Conservation (phyloP, 352 stramenopile species). For the Pythium oligandrum region DNA sequence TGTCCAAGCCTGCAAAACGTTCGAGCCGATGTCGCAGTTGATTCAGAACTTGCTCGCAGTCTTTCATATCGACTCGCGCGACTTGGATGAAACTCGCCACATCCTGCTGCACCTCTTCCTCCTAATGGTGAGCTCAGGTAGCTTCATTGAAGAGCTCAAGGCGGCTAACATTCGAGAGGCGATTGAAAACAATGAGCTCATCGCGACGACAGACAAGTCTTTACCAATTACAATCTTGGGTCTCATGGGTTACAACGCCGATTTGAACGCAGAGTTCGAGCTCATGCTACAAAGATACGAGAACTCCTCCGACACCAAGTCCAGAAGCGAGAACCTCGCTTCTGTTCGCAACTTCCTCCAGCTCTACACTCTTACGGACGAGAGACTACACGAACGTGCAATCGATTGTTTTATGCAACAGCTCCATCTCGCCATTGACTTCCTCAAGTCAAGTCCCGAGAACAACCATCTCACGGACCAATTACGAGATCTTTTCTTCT, state of each 20-base stretch:
- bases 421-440: slow-evolving; percentile 23
- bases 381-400: slow-evolving; percentile 34
- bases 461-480: not conserved
- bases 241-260: slow-evolving; percentile 61
- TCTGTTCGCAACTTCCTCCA: slow-evolving; percentile 68
- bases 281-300: slow-evolving; percentile 37
- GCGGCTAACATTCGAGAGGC: slow-evolving; percentile 31
- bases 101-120: slow-evolving; percentile 48
- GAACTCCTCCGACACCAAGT: slow-evolving; percentile 7
- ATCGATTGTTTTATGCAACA: slow-evolving; percentile 53
- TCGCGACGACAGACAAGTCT: slow-evolving; percentile 43
- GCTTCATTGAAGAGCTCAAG: slow-evolving; percentile 56
- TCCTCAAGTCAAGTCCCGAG: not conserved
- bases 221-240: slow-evolving; percentile 54
- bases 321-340: slow-evolving; percentile 32
- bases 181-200: slow-evolving; percentile 59
- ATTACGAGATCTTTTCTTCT: slow-evolving; percentile 24
- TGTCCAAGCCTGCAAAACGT: slow-evolving; percentile 20
- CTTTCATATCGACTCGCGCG: slow-evolving; percentile 22
- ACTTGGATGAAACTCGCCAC: slow-evolving; percentile 26
- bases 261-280: slow-evolving; percentile 64
- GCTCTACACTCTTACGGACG: slow-evolving; percentile 51
- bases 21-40: slow-evolving; percentile 16
- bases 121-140: slow-evolving; percentile 45
- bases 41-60: slow-evolving; percentile 32